Percentiles rank a stretch among this genome's conserved stretches.
These are phyloP conservation scores for Lentinula novae-zelandiae DNA, from an alignment of 1,284 basidiomycete genomes.

Conservation along the genomic window DNA sequence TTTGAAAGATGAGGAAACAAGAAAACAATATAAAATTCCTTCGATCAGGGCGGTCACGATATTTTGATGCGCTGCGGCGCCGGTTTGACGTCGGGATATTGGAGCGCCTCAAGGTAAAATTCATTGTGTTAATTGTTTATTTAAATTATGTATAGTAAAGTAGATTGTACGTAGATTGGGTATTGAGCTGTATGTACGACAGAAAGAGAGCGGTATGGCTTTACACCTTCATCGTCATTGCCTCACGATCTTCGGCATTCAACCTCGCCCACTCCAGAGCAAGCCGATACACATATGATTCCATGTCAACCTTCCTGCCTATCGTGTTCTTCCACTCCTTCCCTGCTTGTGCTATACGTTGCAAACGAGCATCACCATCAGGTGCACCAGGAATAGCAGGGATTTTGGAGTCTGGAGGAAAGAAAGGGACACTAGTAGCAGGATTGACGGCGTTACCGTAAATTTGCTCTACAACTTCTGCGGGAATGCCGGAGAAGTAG, in stretches of 20 bases:
- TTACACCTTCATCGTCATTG: slow-evolving; percentile 37
- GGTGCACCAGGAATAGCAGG: slow-evolving; percentile 19
- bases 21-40: not conserved
- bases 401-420: not conserved
- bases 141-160: too few species aligned
- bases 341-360: slow-evolving; percentile 82
- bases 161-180: too few species aligned
- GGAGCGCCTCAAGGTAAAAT: too few species aligned
- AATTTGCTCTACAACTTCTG: slow-evolving; percentile 46
- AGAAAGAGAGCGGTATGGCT: too few species aligned
- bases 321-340: slow-evolving; percentile 86
- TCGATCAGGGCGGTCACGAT: too few species aligned
- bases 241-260: slow-evolving; percentile 78
- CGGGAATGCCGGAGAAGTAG: slow-evolving; percentile 80
- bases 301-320: slow-evolving; percentile 84
- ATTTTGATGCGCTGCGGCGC: too few species aligned
- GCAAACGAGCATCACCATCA: slow-evolving; percentile 72
- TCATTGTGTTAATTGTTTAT: too few species aligned
- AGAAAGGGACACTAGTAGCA: not conserved
- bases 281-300: slow-evolving; percentile 86
- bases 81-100: too few species aligned
- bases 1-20: not conserved
- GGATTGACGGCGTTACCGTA: not conserved
- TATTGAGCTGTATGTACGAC: too few species aligned
- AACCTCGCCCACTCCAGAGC: slow-evolving; percentile 88